Evolutionary conservation across 2,329 filamentous ascomycete species (phyloP).

Genomic region (Waltergamsia citrina): DNA sequence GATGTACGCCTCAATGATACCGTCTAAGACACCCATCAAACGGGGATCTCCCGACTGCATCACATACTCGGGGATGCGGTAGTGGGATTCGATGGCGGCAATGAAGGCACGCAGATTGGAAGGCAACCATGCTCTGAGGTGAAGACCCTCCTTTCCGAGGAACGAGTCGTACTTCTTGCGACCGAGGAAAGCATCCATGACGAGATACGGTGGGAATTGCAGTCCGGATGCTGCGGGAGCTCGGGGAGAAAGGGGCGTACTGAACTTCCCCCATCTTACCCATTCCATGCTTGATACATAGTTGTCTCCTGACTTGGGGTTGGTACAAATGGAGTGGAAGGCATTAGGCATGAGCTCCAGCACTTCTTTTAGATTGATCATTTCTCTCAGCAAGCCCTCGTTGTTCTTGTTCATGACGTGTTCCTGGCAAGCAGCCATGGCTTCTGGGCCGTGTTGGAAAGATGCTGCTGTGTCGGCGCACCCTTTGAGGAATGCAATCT

Average conservation of each 20-base stretch:
- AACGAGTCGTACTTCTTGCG: constrained; percentile 41
- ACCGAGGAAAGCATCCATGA: constrained; percentile 46
- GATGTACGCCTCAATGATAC: constrained; percentile 44
- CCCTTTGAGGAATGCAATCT: constrained; percentile 41
- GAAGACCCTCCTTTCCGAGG: constrained; percentile 39
- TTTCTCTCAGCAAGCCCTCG: constrained; percentile 38
- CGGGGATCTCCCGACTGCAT: constrained; percentile 36
- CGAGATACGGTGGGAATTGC: constrained; percentile 40
- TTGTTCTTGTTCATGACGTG: constrained; percentile 41
- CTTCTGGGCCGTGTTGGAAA: constrained; percentile 39
- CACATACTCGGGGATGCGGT: constrained; percentile 43
- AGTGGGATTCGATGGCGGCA: constrained; percentile 43
- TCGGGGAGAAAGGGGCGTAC: constrained; percentile 36
- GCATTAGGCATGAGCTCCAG: constrained; percentile 43
- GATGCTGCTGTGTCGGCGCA: constrained; percentile 39
- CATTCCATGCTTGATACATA: constrained; percentile 37
- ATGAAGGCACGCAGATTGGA: constrained; percentile 46
- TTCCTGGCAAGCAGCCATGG: constrained; percentile 43
- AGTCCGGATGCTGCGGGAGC: constrained; percentile 41
- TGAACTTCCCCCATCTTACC: constrained; percentile 42
- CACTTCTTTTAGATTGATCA: constrained; percentile 42
- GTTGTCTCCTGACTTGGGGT: constrained; percentile 40
- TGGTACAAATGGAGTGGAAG: constrained; percentile 43
- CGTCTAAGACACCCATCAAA: constrained; percentile 42
- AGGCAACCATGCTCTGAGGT: constrained; percentile 42